Evolutionary conservation across 2,329 filamentous ascomycete genomes (phyloP).

Genomic region (Emergomyces orientalis): DNA sequence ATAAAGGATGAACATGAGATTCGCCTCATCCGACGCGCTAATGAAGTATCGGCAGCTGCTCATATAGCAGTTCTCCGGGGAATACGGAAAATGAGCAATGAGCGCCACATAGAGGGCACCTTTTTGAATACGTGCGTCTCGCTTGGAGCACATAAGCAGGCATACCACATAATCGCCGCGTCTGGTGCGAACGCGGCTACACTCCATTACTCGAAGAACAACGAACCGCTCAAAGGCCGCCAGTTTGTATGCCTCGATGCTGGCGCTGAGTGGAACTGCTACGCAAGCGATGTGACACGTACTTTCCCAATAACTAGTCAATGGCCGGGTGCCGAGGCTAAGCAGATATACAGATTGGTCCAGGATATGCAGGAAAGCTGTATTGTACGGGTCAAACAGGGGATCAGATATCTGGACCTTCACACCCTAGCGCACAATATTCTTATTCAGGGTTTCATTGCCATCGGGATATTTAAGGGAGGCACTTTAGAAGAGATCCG

Average conservation of each 20-base stretch:
- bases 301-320: conserved; percentile 72
- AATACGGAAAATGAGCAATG: conserved; percentile 59
- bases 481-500: conserved; percentile 45
- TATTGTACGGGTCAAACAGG: conserved; percentile 62
- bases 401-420: conserved; percentile 70
- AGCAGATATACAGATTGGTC: conserved; percentile 72
- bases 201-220: conserved; percentile 78
- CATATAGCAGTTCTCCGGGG: conserved; percentile 54
- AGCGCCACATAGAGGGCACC: conserved; percentile 71
- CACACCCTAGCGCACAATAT: conserved; percentile 72
- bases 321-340: conserved; percentile 52
- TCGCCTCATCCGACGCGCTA: conserved; percentile 62
- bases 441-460: conserved; percentile 68
- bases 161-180: conserved; percentile 81
- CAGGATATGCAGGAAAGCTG: conserved; percentile 76
- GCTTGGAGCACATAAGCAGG: conserved; percentile 68
- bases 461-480: conserved; percentile 63
- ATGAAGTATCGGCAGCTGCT: conserved; percentile 57
- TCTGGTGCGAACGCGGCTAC: conserved; percentile 71
- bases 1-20: conserved; percentile 69
- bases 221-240: conserved; percentile 59
- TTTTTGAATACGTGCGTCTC: conserved; percentile 71
- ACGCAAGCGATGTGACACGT: conserved; percentile 67
- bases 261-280: conserved; percentile 65
- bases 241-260: conserved; percentile 77